phyloP scores from a whole-genome alignment of 2,329 filamentous ascomycete species.

The Paecilomyces niveus region DNA sequence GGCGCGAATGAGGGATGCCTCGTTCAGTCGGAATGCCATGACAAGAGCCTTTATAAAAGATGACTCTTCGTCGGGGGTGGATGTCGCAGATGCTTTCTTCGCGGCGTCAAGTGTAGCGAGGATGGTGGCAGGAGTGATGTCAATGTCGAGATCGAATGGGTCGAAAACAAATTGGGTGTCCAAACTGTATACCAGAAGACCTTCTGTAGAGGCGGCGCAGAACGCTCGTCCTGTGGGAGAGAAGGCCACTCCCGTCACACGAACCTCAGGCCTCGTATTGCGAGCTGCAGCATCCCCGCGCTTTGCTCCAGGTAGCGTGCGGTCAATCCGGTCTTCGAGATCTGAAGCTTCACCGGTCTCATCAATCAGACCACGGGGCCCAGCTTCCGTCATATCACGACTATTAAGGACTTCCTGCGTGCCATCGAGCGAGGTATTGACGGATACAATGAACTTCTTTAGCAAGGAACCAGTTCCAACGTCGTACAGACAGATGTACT shows the following conservation, averaged over 20 bases:
- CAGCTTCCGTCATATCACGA: slow-evolving; percentile 82
- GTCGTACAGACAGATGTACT: slow-evolving; percentile 98
- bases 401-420: slow-evolving; percentile 97
- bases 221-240: slow-evolving; percentile 84
- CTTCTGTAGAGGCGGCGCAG: slow-evolving; percentile 91
- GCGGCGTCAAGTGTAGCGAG: slow-evolving; percentile 59
- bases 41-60: slow-evolving; percentile 80
- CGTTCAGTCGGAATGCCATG: slow-evolving; percentile 96
- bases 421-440: slow-evolving; percentile 91
- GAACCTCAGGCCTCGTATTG: slow-evolving; percentile 70
- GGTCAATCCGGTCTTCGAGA: slow-evolving; percentile 74
- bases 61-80: slow-evolving; percentile 59
- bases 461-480: slow-evolving; percentile 82
- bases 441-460: slow-evolving; percentile 91
- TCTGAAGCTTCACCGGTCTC: slow-evolving; percentile 84
- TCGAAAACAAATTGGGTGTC: slow-evolving; percentile 83
- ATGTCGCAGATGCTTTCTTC: slow-evolving; percentile 21
- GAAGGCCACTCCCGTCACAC: slow-evolving; percentile 78
- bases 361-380: slow-evolving; percentile 76
- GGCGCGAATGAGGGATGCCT: slow-evolving; percentile 68
- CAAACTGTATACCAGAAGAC: slow-evolving; percentile 85
- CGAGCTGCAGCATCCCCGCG: slow-evolving; percentile 78
- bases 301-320: slow-evolving; percentile 73
- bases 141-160: slow-evolving; percentile 91
- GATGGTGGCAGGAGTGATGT: slow-evolving; percentile 82